Evolutionary conservation across 1,284 basidiomycete genomes (phyloP).

Genomic region (Sporisorium exsertum): DNA sequence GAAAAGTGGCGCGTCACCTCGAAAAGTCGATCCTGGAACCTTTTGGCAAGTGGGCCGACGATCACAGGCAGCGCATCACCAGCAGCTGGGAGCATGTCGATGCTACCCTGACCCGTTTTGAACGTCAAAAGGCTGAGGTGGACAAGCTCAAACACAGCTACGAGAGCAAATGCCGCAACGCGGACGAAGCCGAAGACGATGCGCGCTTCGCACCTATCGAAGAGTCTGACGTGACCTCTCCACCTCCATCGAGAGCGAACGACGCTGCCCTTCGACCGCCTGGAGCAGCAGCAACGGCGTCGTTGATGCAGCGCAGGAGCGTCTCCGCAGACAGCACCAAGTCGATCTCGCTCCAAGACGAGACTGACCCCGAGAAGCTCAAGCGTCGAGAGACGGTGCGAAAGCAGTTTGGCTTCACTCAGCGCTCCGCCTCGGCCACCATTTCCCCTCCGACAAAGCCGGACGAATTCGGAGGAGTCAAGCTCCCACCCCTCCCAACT

Average conservation of each 20-base stretch:
- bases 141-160: constrained; percentile 58
- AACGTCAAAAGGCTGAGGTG: constrained; percentile 58
- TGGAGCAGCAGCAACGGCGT: background rate
- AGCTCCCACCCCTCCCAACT: constrained; percentile 46
- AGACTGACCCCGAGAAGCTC: constrained; percentile 52
- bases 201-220: constrained; percentile 62
- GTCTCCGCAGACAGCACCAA: constrained; percentile 32
- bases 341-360: constrained; percentile 11
- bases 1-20: constrained; percentile 53
- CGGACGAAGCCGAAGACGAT: constrained; percentile 68
- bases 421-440: constrained; percentile 36
- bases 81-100: constrained; percentile 64
- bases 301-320: constrained; percentile 18
- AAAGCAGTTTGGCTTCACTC: constrained; percentile 66
- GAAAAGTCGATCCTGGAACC: constrained; percentile 58
- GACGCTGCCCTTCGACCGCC: constrained; percentile 18
- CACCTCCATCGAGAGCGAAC: constrained; percentile 13
- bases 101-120: constrained; percentile 50
- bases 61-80: constrained; percentile 54
- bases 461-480: constrained; percentile 42
- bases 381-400: constrained; percentile 66
- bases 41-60: constrained; percentile 60
- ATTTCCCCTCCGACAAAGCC: constrained; percentile 7
- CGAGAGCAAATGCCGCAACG: constrained; percentile 63
- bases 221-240: constrained; percentile 14